Base-by-base conservation (phyloP, 164 flowering plant species). In the Berberis thunbergii region DNA sequence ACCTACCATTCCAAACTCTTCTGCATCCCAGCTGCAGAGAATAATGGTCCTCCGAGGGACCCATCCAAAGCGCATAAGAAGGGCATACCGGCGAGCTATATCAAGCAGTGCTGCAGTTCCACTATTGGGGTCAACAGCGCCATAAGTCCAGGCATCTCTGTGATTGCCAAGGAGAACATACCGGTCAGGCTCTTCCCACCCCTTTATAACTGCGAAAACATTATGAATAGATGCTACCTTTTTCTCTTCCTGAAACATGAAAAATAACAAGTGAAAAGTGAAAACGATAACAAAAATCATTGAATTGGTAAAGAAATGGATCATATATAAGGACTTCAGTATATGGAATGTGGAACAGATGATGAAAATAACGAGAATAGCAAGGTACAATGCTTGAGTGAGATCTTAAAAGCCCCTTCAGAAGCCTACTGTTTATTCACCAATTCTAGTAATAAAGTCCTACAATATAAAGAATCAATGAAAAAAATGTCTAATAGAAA, bases 21-120 rank as follows among this genome's bases (percentile, higher is more conserved):
- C 99, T 0, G 99, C 99, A 84, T 95, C 99, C 99, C 99, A 95
- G 70, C 96, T 95, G 80, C 96, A 86, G 57, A 95, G 82, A 73
- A 91, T 52, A 64, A 95, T 83, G 49, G 94, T 89, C 67, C 97
- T 84, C 59, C 94, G 77, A 57, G 99, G 99, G 4, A 43, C 78
- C 99, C 99, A 95, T 11, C 96, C 92, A 52, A 10, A 55, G 6
- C 70, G 78, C 80, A 83, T 63, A 59, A 95, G 67, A 66, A 76
- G 77, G 60, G 86, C 66, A 59, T 72, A 85, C 39, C 99, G 72
- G 9, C 94, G 86, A 60, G 94, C 94, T 71, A 95, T 78, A 73
- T 95, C 99, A 70, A 95, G 94, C 63, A 95, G 78, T 6, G 84
- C 84, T 41, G 99, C 88, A 63, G 99, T 95, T 69, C 99, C 99